Evolutionary conservation across 805 yeast genomes (phyloP).

Genomic region (Wickerhamiella bombiphila): DNA sequence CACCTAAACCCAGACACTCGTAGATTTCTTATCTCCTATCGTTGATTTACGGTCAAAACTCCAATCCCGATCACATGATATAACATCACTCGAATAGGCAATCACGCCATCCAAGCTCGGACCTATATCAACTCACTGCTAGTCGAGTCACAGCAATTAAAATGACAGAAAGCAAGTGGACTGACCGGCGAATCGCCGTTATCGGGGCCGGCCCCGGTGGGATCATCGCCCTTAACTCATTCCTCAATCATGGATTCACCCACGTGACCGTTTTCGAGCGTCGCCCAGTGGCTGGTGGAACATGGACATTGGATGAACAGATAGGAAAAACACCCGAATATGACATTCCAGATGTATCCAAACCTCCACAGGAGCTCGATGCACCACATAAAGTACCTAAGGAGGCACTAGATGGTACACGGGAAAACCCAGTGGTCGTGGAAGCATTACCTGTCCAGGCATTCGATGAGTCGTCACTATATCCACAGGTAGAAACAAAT

Average conservation of each 20-base stretch:
- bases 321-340: conserved; percentile 3
- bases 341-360: conserved; percentile 3
- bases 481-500: conserved; percentile 13
- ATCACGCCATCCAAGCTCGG: too few relatives aligned
- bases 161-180: too few relatives aligned
- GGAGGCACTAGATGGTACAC: conserved; percentile 2
- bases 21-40: too few relatives aligned
- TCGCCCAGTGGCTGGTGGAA: conserved; percentile 10
- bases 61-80: too few relatives aligned
- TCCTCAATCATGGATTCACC: conserved; percentile 8
- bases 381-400: conserved; percentile 1
- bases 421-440: conserved; percentile 2
- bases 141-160: too few relatives aligned
- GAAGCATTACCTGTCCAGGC: background rate
- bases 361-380: background rate
- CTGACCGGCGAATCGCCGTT: conserved; percentile 10
- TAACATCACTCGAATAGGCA: too few relatives aligned
- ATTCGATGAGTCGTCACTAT: conserved; percentile 5
- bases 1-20: too few relatives aligned
- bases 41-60: too few relatives aligned
- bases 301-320: conserved; percentile 13
- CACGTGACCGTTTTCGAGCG: conserved; percentile 11
- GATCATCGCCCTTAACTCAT: conserved; percentile 10
- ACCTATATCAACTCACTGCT: too few relatives aligned
- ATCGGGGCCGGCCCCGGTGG: conserved; percentile 16